Evolutionary conservation across 495 filamentous ascomycete species (phyloP), one percentile per base, ranked within the genome.

Genomic region (Aspergillus saccharolyticus): DNA sequence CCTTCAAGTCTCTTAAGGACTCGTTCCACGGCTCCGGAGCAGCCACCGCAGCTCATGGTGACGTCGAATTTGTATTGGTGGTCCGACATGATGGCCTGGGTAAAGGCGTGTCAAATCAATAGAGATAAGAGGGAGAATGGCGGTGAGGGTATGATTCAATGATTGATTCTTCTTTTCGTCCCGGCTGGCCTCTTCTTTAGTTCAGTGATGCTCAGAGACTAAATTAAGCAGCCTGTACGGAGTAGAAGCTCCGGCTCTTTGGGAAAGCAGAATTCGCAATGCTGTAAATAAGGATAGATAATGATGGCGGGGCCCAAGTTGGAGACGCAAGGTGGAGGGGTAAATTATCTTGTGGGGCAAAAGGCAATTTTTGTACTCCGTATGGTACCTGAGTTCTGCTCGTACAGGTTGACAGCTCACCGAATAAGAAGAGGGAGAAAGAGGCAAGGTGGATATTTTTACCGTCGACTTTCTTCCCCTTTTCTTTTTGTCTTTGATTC

Each of bases 1-100:
- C 94, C 94, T 12, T 97, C 88, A 0, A 96, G 81, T 74, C 86
- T 96, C 72, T 88, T 92, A n/a, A 98, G 81, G n/a, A 96, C 90
- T n/a, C 90, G 80, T 65, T 94, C 88, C 7, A 98, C 74, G 52
- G 85, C 85, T 53, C 85, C 85, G 30, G 84, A 87, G 77, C 85
- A 88, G 56, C 85, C 85, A 63, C 80, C 77, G 67, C 85, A 88
- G 75, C 75, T 81, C 85, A 88, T 88, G 59, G 75, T 69, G 65
- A 88, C 78, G 69, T 86, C 80, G 73, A 87, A 88, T 63, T 85
- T 85, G 80, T 87, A 88, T 57, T 78, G 76, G 73, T 88, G 83
- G 53, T 85, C 80, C 21, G 84, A 74, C 79, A 84, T 84, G 51
- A 56, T 73, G 61, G 46, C 28, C n/a, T n/a, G 20, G 25, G 25